phyloP scores from a whole-genome alignment of 148 eudicot species.

The Nepenthes mirabilis region DNA sequence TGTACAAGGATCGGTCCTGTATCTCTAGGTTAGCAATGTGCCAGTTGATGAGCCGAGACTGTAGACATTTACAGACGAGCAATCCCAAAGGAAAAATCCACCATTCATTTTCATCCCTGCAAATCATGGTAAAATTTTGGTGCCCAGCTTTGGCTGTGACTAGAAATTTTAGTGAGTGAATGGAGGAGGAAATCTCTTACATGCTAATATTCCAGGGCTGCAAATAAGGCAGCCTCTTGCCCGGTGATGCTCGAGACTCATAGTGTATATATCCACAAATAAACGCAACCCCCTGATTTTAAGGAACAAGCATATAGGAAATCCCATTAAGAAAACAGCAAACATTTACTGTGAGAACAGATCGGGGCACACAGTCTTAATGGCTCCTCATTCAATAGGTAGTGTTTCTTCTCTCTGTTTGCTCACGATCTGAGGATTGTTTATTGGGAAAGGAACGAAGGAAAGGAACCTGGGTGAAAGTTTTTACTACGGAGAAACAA shows the following conservation, averaged over 20 bases:
- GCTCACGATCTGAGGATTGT: too few species aligned
- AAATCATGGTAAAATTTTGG: neutral
- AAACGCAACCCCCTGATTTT: conserved; percentile 69
- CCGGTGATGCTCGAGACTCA: conserved; percentile 41
- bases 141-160: neutral
- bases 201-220: conserved; percentile 85
- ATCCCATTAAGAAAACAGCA: too few species aligned
- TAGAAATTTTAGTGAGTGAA: neutral
- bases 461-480: too few species aligned
- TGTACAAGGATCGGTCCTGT: conserved; percentile 95
- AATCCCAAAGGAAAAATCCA: conserved; percentile 88
- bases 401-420: too few species aligned
- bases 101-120: conserved; percentile 99
- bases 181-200: conserved; percentile 24
- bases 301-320: too few species aligned
- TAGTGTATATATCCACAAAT: conserved; percentile 70
- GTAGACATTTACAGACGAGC: conserved; percentile 79
- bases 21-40: conserved; percentile 96
- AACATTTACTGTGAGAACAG: too few species aligned
- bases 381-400: too few species aligned
- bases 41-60: conserved; percentile 85
- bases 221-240: conserved; percentile 44
- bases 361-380: too few species aligned
- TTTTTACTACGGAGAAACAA: too few species aligned
- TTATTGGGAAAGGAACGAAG: too few species aligned